Evolutionary conservation across 2,329 filamentous ascomycete genomes (phyloP), one percentile per base, ranked within the genome.

Genomic region (Cercospora zeina): DNA sequence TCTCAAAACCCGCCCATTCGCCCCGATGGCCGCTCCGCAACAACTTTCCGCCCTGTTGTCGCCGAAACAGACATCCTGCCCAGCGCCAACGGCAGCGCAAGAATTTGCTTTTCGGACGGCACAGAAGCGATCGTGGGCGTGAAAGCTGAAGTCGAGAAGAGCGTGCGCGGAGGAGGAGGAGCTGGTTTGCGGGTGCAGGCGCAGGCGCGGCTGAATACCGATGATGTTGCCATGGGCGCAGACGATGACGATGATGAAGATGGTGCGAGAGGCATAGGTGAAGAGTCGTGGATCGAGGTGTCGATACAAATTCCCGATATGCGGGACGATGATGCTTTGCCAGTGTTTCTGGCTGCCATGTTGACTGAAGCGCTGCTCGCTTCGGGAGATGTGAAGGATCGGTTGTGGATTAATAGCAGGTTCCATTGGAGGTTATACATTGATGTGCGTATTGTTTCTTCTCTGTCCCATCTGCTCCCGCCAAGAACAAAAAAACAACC

Each of bases 401-500:
- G 88, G 71, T 77, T 99, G 72, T 89, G 87, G 77, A 97, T 99
- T 75, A 97, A 97, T 78, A 80, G 82, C 62, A 85, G 93, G 49
- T 99, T 93, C 82, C 93, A 97, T 81, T 99, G 95, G 95, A 91
- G 93, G 78, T 77, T 99, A 61, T 97, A 93, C 77, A 84, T 99
- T 66, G 95, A 99, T 78, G 93, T 97, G 76, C 73, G 90, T 82
- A 24, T 19, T 4, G n/a, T n/a, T n/a, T 19, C 3, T 24, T 30
- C 8, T 4, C 21, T 9, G 7, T 42, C 19, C 19, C 4, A n/a
- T 27, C 24, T 27, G 8, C 21, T 21, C 42, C 10, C 39, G n/a
- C n/a, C n/a, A n/a, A n/a, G n/a, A n/a, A n/a, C n/a, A n/a, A n/a
- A n/a, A n/a, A n/a, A n/a, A n/a, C n/a, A n/a, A n/a, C n/a, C n/a